These are phyloP conservation scores for Trichophyton simii DNA, from an alignment of 2,329 filamentous ascomycete genomes.

Conservation along the genomic window DNA sequence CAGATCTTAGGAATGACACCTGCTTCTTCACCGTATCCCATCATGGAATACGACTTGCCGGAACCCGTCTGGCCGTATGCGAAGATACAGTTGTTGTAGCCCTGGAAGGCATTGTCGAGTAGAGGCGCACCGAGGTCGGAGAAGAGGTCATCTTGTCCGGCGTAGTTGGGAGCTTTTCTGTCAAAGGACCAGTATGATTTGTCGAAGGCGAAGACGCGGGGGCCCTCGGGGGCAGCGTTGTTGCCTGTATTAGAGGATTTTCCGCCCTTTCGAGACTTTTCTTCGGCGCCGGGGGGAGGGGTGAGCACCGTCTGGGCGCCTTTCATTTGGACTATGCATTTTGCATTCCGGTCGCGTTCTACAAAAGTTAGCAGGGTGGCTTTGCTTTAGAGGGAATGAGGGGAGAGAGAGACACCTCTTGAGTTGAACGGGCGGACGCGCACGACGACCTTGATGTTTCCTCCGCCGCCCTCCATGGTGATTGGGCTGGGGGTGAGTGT, in stretches of 20 bases:
- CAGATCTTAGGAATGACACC: conserved; percentile 96
- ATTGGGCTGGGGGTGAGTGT: neutral
- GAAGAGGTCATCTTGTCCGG: conserved; percentile 81
- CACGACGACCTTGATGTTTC: conserved; percentile 99
- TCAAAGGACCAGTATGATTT: conserved; percentile 97
- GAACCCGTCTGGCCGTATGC: conserved; percentile 97
- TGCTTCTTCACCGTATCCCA: conserved; percentile 93
- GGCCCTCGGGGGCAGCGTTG: conserved; percentile 46
- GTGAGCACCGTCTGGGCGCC: conserved; percentile 76
- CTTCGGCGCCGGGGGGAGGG: conserved; percentile 52
- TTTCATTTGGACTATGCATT: conserved; percentile 97
- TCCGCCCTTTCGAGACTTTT: conserved; percentile 24
- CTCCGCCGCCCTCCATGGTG: conserved; percentile 50
- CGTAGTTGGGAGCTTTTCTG: conserved; percentile 66
- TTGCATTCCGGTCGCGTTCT: conserved; percentile 85
- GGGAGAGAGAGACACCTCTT: conserved; percentile 50
- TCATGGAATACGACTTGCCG: conserved; percentile 99
- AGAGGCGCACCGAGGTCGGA: conserved; percentile 77
- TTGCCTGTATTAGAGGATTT: conserved; percentile 24
- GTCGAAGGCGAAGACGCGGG: conserved; percentile 90
- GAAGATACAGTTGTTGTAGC: conserved; percentile 99
- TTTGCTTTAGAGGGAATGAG: too few relatives aligned
- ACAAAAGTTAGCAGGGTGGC: conserved; percentile 8
- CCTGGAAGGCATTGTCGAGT: conserved; percentile 93
- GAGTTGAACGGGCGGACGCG: conserved; percentile 89